Conservation (phyloP, 2,329 filamentous ascomycete genomes). For the Trichophyton verrucosum region DNA sequence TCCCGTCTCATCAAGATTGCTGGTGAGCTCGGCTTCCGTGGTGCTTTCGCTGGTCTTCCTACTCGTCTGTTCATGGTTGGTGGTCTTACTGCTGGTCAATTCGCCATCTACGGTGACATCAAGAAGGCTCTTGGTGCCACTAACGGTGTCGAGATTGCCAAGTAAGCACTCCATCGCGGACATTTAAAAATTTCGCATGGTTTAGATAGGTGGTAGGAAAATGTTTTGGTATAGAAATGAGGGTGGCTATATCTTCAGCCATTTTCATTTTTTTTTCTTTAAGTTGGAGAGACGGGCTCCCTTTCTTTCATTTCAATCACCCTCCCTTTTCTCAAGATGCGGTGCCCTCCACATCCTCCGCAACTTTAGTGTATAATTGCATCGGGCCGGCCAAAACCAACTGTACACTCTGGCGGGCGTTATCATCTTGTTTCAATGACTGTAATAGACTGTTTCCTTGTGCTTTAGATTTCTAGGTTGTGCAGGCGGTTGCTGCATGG, state of each 20-base stretch:
- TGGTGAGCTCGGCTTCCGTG: slow-evolving; percentile 68
- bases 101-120: slow-evolving; percentile 67
- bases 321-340: neutral
- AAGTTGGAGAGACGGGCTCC: neutral
- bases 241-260: neutral
- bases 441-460: slow-evolving; percentile 1
- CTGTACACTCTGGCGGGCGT: slow-evolving; percentile 2
- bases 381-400: neutral
- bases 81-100: slow-evolving; percentile 66
- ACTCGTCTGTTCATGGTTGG: slow-evolving; percentile 67
- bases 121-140: slow-evolving; percentile 50
- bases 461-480: slow-evolving; percentile 1
- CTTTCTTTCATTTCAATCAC: neutral
- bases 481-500: neutral
- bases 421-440: slow-evolving; percentile 2
- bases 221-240: slow-evolving; percentile 3
- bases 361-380: slow-evolving; percentile 2
- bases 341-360: neutral
- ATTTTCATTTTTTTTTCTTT: neutral
- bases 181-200: neutral
- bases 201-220: neutral
- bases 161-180: slow-evolving; percentile 22
- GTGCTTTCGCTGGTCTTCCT: slow-evolving; percentile 69
- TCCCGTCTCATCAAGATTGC: slow-evolving; percentile 76
- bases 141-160: slow-evolving; percentile 61